These are phyloP conservation scores for Eucalyptus shirleyi DNA, from an alignment of 345 rosid genomes.

Conservation along the genomic window DNA sequence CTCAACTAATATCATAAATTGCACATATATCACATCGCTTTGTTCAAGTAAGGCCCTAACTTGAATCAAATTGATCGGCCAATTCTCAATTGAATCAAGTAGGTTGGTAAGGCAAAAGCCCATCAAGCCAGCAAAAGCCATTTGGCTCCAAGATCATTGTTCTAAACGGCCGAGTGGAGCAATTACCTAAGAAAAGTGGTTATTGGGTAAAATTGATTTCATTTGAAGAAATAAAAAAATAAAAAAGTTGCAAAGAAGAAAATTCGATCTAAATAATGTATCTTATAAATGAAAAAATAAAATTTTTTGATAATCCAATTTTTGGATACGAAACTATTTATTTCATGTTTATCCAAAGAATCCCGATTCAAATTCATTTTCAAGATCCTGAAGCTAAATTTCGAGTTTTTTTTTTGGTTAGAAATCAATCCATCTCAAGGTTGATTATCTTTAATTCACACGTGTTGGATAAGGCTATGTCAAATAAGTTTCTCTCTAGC, in stretches of 20 bases:
- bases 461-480: background rate
- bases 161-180: background rate
- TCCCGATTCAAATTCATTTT: background rate
- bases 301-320: fast-evolving
- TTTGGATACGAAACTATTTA: fast-evolving
- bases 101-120: background rate
- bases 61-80: background rate
- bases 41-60: background rate
- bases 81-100: background rate
- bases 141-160: background rate
- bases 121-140: background rate
- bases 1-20: background rate
- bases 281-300: background rate
- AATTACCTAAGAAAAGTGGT: background rate
- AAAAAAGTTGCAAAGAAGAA: background rate
- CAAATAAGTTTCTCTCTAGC: background rate
- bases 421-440: background rate
- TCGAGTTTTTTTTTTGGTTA: background rate
- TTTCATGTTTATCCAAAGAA: background rate
- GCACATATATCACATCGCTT: background rate
- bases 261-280: background rate
- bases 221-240: background rate
- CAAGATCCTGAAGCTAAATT: background rate
- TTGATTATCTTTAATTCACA: background rate
- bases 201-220: background rate